Conservation (phyloP, 768 basidiomycete species). For the Russula dissimulans region DNA sequence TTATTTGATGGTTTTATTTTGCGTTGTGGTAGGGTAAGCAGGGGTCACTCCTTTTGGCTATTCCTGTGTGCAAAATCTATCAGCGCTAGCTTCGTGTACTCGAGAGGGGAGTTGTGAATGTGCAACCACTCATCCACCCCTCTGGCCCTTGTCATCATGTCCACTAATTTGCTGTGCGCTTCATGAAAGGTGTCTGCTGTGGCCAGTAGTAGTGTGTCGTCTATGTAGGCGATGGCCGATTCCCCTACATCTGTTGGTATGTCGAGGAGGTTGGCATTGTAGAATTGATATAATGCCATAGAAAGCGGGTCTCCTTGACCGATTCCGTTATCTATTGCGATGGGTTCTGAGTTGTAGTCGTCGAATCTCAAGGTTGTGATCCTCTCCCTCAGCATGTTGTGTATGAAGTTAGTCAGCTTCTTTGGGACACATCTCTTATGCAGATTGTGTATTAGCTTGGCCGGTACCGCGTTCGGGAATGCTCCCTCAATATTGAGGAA, state of each 20-base stretch:
- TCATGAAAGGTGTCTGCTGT: constrained; percentile 21
- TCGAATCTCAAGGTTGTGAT: too few species aligned
- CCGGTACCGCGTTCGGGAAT: too few species aligned
- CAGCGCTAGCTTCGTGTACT: not conserved
- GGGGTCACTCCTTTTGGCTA: not conserved
- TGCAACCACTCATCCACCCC: not conserved
- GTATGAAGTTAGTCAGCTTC: too few species aligned
- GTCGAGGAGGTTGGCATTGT: constrained; percentile 21
- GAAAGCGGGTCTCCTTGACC: constrained; percentile 24
- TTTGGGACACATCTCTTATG: too few species aligned
- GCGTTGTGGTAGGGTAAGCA: not conserved
- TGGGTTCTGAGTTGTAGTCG: too few species aligned
- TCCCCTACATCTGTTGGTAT: not conserved
- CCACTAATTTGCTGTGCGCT: not conserved
- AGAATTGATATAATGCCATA: constrained; percentile 19
- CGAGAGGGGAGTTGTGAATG: not conserved
- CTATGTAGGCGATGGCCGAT: not conserved
- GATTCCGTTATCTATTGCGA: constrained; percentile 7
- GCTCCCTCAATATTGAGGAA: not conserved
- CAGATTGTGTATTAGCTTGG: too few species aligned
- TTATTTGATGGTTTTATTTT: rapidly evolving
- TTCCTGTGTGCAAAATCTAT: not conserved
- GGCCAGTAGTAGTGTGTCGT: constrained; percentile 20
- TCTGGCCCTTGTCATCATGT: not conserved
- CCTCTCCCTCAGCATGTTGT: too few species aligned